Evolutionary conservation across 202 grass and related monocot species (phyloP).

Genomic region (Digitaria exilis): DNA sequence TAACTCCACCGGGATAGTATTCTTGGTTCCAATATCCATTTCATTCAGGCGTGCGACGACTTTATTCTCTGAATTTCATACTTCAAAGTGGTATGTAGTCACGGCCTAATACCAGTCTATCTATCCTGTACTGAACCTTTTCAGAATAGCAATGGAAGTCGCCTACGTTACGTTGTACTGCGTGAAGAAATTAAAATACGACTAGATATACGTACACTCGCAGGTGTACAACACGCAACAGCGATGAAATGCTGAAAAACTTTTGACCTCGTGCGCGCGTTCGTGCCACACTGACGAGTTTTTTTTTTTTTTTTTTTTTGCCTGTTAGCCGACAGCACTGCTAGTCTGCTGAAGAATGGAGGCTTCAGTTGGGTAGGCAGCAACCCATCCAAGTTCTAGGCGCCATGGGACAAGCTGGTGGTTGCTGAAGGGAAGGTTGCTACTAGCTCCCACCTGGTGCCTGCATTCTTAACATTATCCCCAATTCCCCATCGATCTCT

Average conservation of each 20-base stretch:
- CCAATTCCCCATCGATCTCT: neutral
- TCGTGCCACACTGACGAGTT: neutral
- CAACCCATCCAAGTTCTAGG: slow-evolving; percentile 19
- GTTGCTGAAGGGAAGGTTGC: slow-evolving; percentile 7
- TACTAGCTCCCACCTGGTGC: neutral
- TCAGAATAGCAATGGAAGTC: neutral
- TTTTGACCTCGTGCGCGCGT: neutral
- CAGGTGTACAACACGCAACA: no score
- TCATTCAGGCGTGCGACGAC: neutral
- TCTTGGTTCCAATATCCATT: neutral
- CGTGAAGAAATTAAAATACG: neutral
- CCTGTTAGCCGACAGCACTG: neutral
- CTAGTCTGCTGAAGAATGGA: no score
- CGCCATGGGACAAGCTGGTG: neutral
- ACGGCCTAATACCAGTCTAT: neutral
- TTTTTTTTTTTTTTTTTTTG: no score
- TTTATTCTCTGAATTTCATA: neutral
- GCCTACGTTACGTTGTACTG: neutral
- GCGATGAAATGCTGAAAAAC: neutral
- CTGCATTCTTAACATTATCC: slow-evolving; percentile 8
- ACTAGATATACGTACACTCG: neutral
- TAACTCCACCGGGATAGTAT: neutral
- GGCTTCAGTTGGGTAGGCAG: slow-evolving; percentile 27
- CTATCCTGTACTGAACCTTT: neutral
- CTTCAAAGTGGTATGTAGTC: neutral